phyloP scores from a whole-genome alignment of 2,329 filamentous ascomycete genomes.

The Pezizomycotina sp. region DNA sequence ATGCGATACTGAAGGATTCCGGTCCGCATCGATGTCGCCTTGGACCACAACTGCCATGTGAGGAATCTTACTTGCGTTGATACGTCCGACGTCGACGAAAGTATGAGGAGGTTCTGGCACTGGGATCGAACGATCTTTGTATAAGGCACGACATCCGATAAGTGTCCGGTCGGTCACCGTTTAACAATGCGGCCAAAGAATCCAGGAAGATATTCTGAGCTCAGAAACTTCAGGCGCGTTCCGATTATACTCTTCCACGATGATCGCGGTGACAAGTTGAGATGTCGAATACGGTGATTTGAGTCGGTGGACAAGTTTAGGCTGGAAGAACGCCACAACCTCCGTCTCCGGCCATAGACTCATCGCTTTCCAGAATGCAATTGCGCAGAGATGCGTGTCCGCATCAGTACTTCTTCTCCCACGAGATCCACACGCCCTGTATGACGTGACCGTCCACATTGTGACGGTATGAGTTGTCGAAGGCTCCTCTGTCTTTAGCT shows the following conservation, averaged over 20 bases:
- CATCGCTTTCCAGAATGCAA: slow-evolving; percentile 73
- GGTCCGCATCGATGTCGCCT: slow-evolving; percentile 71
- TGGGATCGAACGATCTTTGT: slow-evolving; percentile 80
- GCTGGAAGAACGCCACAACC: slow-evolving; percentile 47
- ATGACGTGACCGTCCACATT: slow-evolving; percentile 98
- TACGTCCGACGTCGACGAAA: slow-evolving; percentile 57
- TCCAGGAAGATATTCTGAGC: slow-evolving; percentile 41
- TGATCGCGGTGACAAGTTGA: slow-evolving; percentile 64
- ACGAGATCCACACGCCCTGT: slow-evolving; percentile 86
- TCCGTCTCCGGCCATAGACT: slow-evolving; percentile 49
- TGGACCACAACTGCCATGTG: slow-evolving; percentile 92
- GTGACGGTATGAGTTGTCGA: slow-evolving; percentile 50
- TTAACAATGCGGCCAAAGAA: slow-evolving; percentile 57
- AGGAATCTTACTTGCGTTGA: slow-evolving; percentile 82
- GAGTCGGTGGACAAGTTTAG: slow-evolving; percentile 48
- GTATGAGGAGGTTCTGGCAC: slow-evolving; percentile 67
- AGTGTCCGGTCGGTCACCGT: slow-evolving; percentile 60
- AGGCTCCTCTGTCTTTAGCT: slow-evolving; percentile 62
- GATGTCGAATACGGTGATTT: slow-evolving; percentile 64
- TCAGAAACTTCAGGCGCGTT: slow-evolving; percentile 31
- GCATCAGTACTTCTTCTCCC: slow-evolving; percentile 70
- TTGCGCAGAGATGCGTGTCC: slow-evolving; percentile 73
- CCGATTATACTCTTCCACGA: slow-evolving; percentile 67
- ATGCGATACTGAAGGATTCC: too few species aligned
- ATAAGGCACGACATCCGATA: slow-evolving; percentile 86